These are phyloP conservation scores for Trifolium pratense DNA, from an alignment of 306 rosid species.

Conservation along the genomic window DNA sequence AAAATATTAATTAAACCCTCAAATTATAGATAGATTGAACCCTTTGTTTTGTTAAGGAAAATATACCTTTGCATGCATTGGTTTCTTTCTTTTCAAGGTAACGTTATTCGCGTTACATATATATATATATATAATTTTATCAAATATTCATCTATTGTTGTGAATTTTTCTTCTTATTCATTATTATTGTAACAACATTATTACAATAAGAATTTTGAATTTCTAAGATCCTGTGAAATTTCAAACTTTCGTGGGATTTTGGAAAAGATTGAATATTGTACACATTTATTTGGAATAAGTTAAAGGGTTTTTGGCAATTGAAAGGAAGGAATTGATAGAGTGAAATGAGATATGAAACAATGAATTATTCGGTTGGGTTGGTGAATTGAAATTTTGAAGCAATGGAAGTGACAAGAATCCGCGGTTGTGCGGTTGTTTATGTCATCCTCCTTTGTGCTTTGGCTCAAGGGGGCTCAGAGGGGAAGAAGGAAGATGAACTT, in stretches of 20 bases:
- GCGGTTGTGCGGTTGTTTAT: slow-evolving; percentile 53
- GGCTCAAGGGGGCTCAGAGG: slow-evolving; percentile 69
- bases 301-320: neutral
- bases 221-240: slow-evolving; percentile 38
- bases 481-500: slow-evolving; percentile 44
- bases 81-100: slow-evolving; percentile 27
- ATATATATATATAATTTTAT: neutral
- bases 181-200: slow-evolving; percentile 18
- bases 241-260: slow-evolving; percentile 36
- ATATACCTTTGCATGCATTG: slow-evolving; percentile 46
- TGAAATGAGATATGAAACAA: slow-evolving; percentile 78
- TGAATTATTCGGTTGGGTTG: slow-evolving; percentile 37
- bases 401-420: slow-evolving; percentile 67
- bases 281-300: slow-evolving; percentile 33
- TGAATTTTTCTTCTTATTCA: slow-evolving; percentile 6
- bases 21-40: neutral
- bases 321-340: slow-evolving; percentile 13
- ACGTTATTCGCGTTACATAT: slow-evolving; percentile 31
- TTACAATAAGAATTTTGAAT: slow-evolving; percentile 36
- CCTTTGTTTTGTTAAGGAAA: slow-evolving; percentile 8
- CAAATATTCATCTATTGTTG: slow-evolving; percentile 6
- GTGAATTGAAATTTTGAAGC: slow-evolving; percentile 39
- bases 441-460: slow-evolving; percentile 71
- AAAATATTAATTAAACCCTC: slow-evolving; percentile 5
- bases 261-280: neutral